Base-by-base conservation (phyloP, 768 basidiomycete species). In the Galerina sulciceps region DNA sequence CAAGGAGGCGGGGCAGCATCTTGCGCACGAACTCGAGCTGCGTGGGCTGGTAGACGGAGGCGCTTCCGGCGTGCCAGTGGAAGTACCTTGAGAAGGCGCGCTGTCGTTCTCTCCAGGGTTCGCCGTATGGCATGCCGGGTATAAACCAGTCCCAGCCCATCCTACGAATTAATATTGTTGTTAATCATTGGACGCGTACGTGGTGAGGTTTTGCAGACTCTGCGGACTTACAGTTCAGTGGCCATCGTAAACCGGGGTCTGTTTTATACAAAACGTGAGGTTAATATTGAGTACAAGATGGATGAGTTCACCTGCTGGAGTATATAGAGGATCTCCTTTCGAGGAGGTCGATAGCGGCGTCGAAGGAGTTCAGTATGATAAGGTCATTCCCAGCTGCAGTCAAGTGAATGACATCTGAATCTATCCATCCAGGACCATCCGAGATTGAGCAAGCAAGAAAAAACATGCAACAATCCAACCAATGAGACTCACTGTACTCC, bases 231-330 rank as follows among this genome's bases (percentile, higher is more conserved):
- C 63, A 64, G 37, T 47, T 62, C 58, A 22, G 20, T 69, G 0
- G 72, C 56, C 68, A 77, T 70, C 10, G 65, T 44, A 37, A 72
- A 65, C 41, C 64, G 62, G 4, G 73, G 69, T 34, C 62, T n/a
- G n/a, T n/a, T n/a, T n/a, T n/a, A n/a, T n/a, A n/a, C n/a, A n/a
- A n/a, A n/a, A n/a, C n/a, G n/a, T n/a, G n/a, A n/a, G n/a, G n/a
- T n/a, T n/a, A n/a, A n/a, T n/a, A n/a, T n/a, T n/a, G n/a, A n/a
- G n/a, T n/a, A n/a, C n/a, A n/a, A n/a, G n/a, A n/a, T n/a, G n/a
- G n/a, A n/a, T n/a, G n/a, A n/a, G n/a, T n/a, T n/a, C n/a, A n/a
- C 34, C 61, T 57, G 50, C 59, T 57, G 5, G 68, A 69, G 51
- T 68, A 68, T 11, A 61, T 64, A 1, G 52, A 40, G 10, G 68